Base-by-base conservation (phyloP, 371 early-diverging fungal genomes). In the Rhizopus delemar region DNA sequence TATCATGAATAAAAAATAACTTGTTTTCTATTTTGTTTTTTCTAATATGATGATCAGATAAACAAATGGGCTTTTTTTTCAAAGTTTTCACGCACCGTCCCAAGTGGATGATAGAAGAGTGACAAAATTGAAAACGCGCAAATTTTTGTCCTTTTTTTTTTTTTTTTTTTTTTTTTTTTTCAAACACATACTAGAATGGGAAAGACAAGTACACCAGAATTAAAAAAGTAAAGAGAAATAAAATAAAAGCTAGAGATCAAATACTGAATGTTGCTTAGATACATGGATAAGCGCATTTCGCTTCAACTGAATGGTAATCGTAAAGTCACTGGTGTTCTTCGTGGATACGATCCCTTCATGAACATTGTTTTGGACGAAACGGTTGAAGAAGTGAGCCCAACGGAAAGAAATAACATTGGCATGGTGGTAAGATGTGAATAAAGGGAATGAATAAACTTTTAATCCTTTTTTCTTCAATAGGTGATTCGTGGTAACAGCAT, bases 341-440 rank as follows among this genome's bases (percentile, higher is more conserved):
- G 98, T 56, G 99, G 99, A 31, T 99, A 84, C 64, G 99, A 99
- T 73, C 93, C 99, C 22, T 99, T 98, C 78, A 93, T 98, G 97
- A 99, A 99, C 82, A 73, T 99, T 65, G 97, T 97, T n/a, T 74
- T 99, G 70, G 98, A 95, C 60, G 95, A 96, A 50, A 89, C 96
- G 46, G 78, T 88, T 34, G 97, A 98, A 71, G 90, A 91, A 63
- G 74, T 87, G 11, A 82, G 84, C 33, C 85, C 86, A 5, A 81
- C 83, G 16, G 87, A 92, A 59, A 86, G 83, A 58, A 71, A 82
- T 34, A 68, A 81, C 12, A 88, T 97, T 58, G 96, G 96, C 61
- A 93, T 91, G 82, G 88, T 95, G 66, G 97, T 98, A 71, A 66
- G 85, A 22, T 22, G 22, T 22, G 22, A 22, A 22, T n/a, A 22